Conservation (phyloP, 2,329 filamentous ascomycete species). For the Metarhizium robertsii region DNA sequence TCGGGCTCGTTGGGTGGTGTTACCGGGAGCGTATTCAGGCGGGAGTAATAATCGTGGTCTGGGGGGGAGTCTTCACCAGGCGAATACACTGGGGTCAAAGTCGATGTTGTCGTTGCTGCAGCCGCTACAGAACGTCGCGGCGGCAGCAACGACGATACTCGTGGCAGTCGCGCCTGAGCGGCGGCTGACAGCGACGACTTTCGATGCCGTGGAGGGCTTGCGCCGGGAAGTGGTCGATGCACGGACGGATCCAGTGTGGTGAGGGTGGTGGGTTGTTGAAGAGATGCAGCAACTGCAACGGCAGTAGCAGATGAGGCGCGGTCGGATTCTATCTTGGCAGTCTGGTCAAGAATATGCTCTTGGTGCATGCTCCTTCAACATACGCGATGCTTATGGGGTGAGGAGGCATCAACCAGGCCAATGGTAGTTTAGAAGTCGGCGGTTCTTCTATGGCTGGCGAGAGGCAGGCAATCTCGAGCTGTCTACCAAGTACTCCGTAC, state of each 20-base stretch:
- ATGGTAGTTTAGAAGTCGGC: not conserved
- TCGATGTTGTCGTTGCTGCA: conserved; percentile 9
- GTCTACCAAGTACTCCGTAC: not conserved
- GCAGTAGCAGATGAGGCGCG: not conserved
- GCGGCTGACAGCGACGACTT: conserved; percentile 19
- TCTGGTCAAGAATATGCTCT: not conserved
- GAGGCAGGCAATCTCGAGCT: conserved; percentile 2
- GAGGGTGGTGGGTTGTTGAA: not conserved
- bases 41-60: not conserved
- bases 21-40: not conserved
- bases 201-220: conserved; percentile 12
- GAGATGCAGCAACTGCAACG: not conserved
- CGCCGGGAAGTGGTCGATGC: not conserved
- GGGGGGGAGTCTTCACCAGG: conserved; percentile 1
- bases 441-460: not conserved
- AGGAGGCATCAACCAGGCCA: not conserved
- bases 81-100: conserved; percentile 3
- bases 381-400: not conserved
- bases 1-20: conserved; percentile 6
- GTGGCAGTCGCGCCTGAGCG: conserved; percentile 25
- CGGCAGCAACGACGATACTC: conserved; percentile 35
- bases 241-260: conserved; percentile 4
- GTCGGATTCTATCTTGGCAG: not conserved
- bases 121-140: conserved; percentile 17
- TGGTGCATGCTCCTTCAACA: conserved; percentile 2